Conservation (phyloP, 2,329 filamentous ascomycete species). For the Beauveria australis region DNA sequence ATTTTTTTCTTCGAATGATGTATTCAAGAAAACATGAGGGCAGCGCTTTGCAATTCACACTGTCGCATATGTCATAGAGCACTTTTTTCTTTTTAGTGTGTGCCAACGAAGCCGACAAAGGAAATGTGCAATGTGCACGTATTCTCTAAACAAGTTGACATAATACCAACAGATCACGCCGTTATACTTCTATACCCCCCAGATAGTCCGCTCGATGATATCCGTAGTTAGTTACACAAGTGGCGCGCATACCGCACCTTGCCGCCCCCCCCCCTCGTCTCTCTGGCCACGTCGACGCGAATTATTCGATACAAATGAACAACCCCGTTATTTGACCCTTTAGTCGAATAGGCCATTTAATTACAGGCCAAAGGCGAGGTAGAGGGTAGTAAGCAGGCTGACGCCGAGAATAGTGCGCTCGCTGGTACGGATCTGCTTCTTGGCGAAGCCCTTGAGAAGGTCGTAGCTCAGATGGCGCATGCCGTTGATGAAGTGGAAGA, state of each 20-base stretch:
- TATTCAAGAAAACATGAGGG: background rate
- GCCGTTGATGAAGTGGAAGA: slow-evolving; percentile 50
- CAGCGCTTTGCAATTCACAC: no score
- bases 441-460: slow-evolving; percentile 41
- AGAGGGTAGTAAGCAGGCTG: slow-evolving; percentile 33
- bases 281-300: background rate
- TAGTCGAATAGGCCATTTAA: background rate
- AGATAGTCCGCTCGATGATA: slow-evolving; percentile 5
- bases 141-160: background rate
- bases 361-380: slow-evolving; percentile 42
- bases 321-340: background rate
- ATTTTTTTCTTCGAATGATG: background rate
- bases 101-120: slow-evolving; percentile 6
- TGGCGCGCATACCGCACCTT: background rate
- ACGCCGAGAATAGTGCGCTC: slow-evolving; percentile 43
- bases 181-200: background rate
- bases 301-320: slow-evolving; percentile 8
- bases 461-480: slow-evolving; percentile 48
- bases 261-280: background rate
- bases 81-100: background rate
- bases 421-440: slow-evolving; percentile 35
- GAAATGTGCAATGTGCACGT: slow-evolving; percentile 1
- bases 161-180: background rate
- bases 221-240: slow-evolving; percentile 2
- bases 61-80: background rate